Percentiles rank a stretch among this genome's conserved stretches.
These are phyloP conservation scores for Leishmania major DNA, from an alignment of 208 protist species.

Conservation along the genomic window DNA sequence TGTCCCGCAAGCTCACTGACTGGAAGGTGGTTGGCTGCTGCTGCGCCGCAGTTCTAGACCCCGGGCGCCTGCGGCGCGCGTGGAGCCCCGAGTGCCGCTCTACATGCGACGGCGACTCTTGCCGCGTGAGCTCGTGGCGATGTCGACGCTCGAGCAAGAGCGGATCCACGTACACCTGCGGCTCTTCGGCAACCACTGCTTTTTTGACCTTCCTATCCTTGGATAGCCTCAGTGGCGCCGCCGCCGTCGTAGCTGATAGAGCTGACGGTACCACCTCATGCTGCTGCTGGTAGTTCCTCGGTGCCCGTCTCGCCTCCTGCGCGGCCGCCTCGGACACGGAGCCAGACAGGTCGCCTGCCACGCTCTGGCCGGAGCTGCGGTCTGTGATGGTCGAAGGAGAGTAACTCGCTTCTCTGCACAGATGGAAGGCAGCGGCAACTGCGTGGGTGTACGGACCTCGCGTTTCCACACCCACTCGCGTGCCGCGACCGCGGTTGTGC, in stretches of 20 bases:
- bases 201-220: neutral
- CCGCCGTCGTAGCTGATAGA: neutral
- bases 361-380: constrained; percentile 2
- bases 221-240: neutral
- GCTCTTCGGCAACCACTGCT: constrained; percentile 5
- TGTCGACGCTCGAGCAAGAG: constrained; percentile 25
- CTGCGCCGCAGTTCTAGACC: neutral
- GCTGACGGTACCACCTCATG: neutral
- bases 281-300: neutral
- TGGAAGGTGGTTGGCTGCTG: neutral
- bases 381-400: constrained; percentile 4
- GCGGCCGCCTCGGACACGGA: neutral
- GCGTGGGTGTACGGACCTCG: neutral
- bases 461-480: neutral
- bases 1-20: constrained; percentile 25
- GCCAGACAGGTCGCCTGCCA: neutral
- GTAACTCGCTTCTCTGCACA: neutral
- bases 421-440: no score
- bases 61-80: neutral
- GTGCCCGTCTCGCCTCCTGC: neutral
- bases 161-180: constrained; percentile 31
- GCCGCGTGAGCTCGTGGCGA: constrained; percentile 14
- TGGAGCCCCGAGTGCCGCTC: neutral
- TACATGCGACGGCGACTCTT: constrained; percentile 8
- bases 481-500: neutral